Base-by-base conservation (phyloP, 1,284 basidiomycete genomes). In the Melanopsichium pennsylvanicum region DNA sequence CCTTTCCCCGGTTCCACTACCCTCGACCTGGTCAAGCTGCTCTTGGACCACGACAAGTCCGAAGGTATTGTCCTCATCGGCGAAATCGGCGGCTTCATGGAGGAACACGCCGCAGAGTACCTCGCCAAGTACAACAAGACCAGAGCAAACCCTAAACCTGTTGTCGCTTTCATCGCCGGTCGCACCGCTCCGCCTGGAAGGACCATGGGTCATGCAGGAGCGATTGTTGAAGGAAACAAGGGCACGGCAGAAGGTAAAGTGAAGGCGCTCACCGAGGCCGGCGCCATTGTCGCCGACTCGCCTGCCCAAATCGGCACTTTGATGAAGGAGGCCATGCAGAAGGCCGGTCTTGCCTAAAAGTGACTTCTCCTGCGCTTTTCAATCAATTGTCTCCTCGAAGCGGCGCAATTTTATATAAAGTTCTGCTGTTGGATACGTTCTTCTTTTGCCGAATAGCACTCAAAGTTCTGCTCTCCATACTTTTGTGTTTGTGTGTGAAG, bases 71-170 rank as follows among this genome's bases (percentile, higher is more conserved):
- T 99, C 52, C 85, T 98, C 72, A 99, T 99, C 77, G 96, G 96
- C 72, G 96, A 99, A 84, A 99, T 99, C 78, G 96, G 96, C 75
- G 96, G 96, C 23, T 90, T 90, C 16, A 98, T 97, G 94, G 96
- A 99, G 84, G 96, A 99, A 82, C 95, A 98, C 74, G 96, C 96
- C 15, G 96, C 96, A 4, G 96, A 94, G 78, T 96, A 94, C 84
- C 85, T 99, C 54, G 89, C 91, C 81, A 86, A 88, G 82, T 90
- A 92, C 86, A 99, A 99, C 87, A 90, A 92, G 83, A 92, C 90
- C 36, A 87, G 90, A 36, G 83, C 84, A 62, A 86, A 90, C 76
- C 92, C 92, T 68, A 98, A 98, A 84, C 96, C 96, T 49, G 93
- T 98, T 36, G 93, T 98, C 56, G 91, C 90, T 47, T 99, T 99